Conservation (phyloP, 805 yeast species). For the Nakazawaea ernobii region DNA sequence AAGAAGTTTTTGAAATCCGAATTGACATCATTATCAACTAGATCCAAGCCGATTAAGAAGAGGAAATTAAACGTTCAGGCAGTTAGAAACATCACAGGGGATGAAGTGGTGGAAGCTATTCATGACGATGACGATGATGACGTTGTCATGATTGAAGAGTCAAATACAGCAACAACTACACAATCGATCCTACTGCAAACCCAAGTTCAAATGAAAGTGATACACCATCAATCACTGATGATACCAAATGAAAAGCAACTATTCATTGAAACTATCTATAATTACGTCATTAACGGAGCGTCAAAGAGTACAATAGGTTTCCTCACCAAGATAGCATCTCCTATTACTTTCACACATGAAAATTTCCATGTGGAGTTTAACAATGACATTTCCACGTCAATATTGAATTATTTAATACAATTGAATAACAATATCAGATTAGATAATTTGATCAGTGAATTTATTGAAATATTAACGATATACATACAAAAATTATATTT, state of each 20-base stretch:
- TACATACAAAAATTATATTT: slow-evolving; percentile 21
- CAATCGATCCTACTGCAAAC: neutral
- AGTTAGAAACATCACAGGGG: too few species aligned
- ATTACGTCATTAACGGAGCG: slow-evolving; percentile 32
- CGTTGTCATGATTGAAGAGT: neutral
- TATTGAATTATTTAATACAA: slow-evolving; percentile 37
- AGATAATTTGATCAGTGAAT: slow-evolving; percentile 41
- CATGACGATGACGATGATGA: slow-evolving; percentile 8
- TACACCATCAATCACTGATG: slow-evolving; percentile 23
- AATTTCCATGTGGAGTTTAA: slow-evolving; percentile 22
- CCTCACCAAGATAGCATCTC: slow-evolving; percentile 27
- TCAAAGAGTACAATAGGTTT: slow-evolving; percentile 25
- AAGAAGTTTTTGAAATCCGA: slow-evolving; percentile 49
- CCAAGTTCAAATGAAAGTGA: slow-evolving; percentile 14
- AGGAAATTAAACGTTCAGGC: slow-evolving; percentile 14
- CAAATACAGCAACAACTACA: slow-evolving; percentile 4
- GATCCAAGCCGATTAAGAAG: slow-evolving; percentile 20
- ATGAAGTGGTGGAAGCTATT: too few species aligned
- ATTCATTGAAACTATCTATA: slow-evolving; percentile 29
- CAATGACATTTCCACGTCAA: slow-evolving; percentile 23
- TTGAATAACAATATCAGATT: slow-evolving; percentile 39
- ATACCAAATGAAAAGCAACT: slow-evolving; percentile 32
- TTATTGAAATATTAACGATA: slow-evolving; percentile 28
- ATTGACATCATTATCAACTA: slow-evolving; percentile 26
- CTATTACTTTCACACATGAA: slow-evolving; percentile 20